These are phyloP conservation scores for Fusarium marasasianum DNA, from an alignment of 2,329 filamentous ascomycete genomes.

Conservation along the genomic window DNA sequence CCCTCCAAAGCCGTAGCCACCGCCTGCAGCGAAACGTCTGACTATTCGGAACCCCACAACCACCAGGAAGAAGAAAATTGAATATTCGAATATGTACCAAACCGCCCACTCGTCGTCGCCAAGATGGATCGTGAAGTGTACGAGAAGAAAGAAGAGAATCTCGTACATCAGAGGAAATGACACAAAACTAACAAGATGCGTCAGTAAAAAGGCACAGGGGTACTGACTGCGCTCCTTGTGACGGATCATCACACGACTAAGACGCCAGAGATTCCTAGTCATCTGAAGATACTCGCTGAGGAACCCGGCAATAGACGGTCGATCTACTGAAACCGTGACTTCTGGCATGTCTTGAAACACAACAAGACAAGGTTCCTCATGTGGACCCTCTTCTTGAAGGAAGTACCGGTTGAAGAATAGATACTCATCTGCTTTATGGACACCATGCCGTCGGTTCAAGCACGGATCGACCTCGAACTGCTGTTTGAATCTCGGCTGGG, in stretches of 20 bases:
- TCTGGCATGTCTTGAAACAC: constrained; percentile 11
- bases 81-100: neutral
- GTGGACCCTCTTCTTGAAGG: neutral
- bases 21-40: neutral
- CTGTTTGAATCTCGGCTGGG: neutral
- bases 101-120: neutral
- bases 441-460: constrained; percentile 8
- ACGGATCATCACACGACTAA: neutral
- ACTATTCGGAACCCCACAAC: neutral
- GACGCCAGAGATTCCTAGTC: constrained; percentile 5
- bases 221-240: neutral
- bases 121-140: neutral
- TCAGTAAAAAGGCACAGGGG: neutral
- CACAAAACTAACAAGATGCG: constrained; percentile 6
- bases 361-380: neutral
- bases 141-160: neutral
- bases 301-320: neutral
- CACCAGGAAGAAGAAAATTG: neutral
- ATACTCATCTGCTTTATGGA: constrained; percentile 21
- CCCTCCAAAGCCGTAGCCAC: neutral
- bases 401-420: constrained; percentile 20
- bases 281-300: constrained; percentile 5
- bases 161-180: constrained; percentile 15
- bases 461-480: constrained; percentile 22
- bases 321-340: neutral